Percentiles rank a stretch among this genome's conserved stretches.
Evolutionary conservation across 2,329 filamentous ascomycete genomes (phyloP).

Genomic region (Colletotrichum tropicale): DNA sequence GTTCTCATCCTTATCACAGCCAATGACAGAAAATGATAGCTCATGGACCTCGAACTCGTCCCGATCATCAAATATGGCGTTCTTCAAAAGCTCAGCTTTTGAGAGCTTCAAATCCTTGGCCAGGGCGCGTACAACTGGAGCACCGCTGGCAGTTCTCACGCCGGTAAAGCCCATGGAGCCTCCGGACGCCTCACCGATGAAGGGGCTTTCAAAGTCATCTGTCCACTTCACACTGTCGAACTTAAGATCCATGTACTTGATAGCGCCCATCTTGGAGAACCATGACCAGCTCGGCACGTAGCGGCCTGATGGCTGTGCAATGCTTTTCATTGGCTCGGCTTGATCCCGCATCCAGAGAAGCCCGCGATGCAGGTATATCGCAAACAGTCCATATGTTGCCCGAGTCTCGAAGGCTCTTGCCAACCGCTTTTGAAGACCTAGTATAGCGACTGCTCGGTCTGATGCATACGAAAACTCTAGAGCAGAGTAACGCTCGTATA

Average conservation of each 20-base stretch:
- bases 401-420: neutral
- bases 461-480: constrained; percentile 1
- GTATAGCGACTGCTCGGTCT: constrained; percentile 4
- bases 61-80: neutral
- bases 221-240: neutral
- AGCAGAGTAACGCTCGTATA: constrained; percentile 1
- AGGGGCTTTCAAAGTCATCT: neutral
- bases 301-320: neutral
- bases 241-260: neutral
- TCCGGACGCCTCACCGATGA: neutral
- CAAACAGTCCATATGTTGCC: neutral
- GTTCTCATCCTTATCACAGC: neutral
- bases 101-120: neutral
- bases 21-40: neutral
- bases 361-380: neutral
- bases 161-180: neutral
- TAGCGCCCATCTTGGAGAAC: constrained; percentile 1
- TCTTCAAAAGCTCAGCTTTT: neutral
- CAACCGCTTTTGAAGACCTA: neutral
- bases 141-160: neutral
- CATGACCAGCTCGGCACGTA: constrained; percentile 5
- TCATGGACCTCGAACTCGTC: neutral
- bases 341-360: constrained; percentile 2
- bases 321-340: neutral
- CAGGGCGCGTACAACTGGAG: neutral